Conservation (phyloP, 1,284 basidiomycete species). For the Ustilago esculenta region DNA sequence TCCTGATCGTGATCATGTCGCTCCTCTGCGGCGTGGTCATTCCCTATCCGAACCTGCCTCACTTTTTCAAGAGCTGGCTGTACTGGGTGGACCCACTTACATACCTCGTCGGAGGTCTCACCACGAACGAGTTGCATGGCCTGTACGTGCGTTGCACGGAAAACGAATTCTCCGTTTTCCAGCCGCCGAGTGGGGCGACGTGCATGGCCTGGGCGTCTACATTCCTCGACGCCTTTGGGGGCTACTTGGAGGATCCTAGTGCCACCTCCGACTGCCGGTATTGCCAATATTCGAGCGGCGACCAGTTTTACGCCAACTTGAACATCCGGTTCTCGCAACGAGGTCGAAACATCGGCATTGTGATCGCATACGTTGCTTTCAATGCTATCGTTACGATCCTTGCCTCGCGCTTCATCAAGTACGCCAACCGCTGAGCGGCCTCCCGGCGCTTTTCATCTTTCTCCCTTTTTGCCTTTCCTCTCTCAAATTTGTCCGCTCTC, state of each 20-base stretch:
- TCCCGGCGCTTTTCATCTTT: too few relatives aligned
- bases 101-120: slow-evolving; percentile 69
- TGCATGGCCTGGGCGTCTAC: slow-evolving; percentile 71
- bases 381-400: slow-evolving; percentile 42
- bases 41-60: slow-evolving; percentile 42
- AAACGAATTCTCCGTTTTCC: slow-evolving; percentile 74
- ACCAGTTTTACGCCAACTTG: slow-evolving; percentile 77
- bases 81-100: slow-evolving; percentile 61
- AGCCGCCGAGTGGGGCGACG: slow-evolving; percentile 79
- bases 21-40: slow-evolving; percentile 77
- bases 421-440: slow-evolving; percentile 49
- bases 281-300: slow-evolving; percentile 76
- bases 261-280: slow-evolving; percentile 76
- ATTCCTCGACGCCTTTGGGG: slow-evolving; percentile 73
- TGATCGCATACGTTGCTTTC: slow-evolving; percentile 53
- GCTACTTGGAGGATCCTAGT: slow-evolving; percentile 80
- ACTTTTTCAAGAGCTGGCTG: slow-evolving; percentile 53
- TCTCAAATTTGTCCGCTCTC: too few relatives aligned
- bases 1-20: slow-evolving; percentile 71
- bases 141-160: slow-evolving; percentile 75
- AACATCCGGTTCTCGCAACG: slow-evolving; percentile 73
- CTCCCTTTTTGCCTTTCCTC: too few relatives aligned
- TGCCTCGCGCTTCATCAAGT: slow-evolving; percentile 44
- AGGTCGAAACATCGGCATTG: slow-evolving; percentile 55
- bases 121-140: slow-evolving; percentile 82